Conservation (phyloP, 768 basidiomycete species). For the Mycena metata region DNA sequence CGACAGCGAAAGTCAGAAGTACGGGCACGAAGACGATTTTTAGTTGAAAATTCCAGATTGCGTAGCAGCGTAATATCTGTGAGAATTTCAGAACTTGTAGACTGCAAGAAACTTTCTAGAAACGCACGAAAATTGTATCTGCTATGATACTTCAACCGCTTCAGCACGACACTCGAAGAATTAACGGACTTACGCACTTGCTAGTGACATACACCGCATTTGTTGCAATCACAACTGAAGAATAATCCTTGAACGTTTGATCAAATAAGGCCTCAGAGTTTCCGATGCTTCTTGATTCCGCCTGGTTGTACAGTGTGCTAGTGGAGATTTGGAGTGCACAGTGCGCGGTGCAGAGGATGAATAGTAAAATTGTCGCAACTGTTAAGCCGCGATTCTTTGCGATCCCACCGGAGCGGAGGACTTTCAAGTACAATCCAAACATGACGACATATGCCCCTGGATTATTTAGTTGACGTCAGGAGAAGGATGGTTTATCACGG, state of each 20-base stretch:
- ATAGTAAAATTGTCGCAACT: not conserved
- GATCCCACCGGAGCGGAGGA: constrained; percentile 9
- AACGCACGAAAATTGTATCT: too few relatives aligned
- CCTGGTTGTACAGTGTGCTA: too few relatives aligned
- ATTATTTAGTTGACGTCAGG: constrained; percentile 6
- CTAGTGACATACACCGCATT: constrained; percentile 20
- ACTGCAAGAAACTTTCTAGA: too few relatives aligned
- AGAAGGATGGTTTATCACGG: constrained; percentile 6
- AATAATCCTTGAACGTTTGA: too few relatives aligned
- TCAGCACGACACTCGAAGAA: constrained; percentile 13
- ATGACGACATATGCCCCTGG: constrained; percentile 19
- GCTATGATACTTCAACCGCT: constrained; percentile 5
- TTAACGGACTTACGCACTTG: constrained; percentile 13
- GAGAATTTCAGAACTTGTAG: too few relatives aligned
- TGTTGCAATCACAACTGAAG: too few relatives aligned
- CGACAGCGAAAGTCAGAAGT: constrained; percentile 10
- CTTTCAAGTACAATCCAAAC: constrained; percentile 19
- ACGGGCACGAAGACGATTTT: constrained; percentile 14
- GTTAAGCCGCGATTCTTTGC: constrained; percentile 9
- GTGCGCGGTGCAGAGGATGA: constrained; percentile 12
- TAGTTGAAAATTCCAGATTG: constrained; percentile 15
- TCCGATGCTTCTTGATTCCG: too few relatives aligned
- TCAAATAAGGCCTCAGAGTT: too few relatives aligned
- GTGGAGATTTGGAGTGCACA: constrained; percentile 13
- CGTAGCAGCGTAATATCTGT: too few relatives aligned